phyloP scores from a whole-genome alignment of 768 basidiomycete species.

The Mycena haematopus region DNA sequence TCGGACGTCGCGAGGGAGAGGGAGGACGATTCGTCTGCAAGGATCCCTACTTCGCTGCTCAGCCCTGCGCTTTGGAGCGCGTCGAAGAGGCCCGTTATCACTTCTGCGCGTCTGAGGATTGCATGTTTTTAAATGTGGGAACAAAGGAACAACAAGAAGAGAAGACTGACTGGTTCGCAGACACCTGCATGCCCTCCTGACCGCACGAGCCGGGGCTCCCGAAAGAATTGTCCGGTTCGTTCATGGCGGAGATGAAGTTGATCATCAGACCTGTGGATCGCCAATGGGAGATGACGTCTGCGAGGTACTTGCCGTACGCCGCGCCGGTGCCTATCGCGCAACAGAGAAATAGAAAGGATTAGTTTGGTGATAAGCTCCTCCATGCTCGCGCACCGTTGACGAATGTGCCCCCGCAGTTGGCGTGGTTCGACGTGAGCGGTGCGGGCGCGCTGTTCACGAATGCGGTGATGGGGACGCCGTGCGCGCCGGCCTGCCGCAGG shows the following conservation, averaged over 20 bases:
- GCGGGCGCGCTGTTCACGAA: constrained; percentile 53
- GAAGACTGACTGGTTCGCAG: constrained; percentile 38
- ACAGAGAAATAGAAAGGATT: too few relatives aligned
- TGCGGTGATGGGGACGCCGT: constrained; percentile 46
- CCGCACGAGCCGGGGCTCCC: constrained; percentile 45
- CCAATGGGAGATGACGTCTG: constrained; percentile 50
- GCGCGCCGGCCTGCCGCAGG: constrained; percentile 44
- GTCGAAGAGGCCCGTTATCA: constrained; percentile 45
- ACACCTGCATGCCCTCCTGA: constrained; percentile 55
- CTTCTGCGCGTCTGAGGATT: constrained; percentile 43
- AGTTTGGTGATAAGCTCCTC: too few relatives aligned
- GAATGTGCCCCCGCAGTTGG: constrained; percentile 46
- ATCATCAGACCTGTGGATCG: constrained; percentile 44
- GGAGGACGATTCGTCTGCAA: constrained; percentile 50
- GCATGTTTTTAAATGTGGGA: too few relatives aligned
- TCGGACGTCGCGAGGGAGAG: constrained; percentile 39
- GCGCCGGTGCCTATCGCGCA: constrained; percentile 37
- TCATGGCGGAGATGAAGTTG: constrained; percentile 51
- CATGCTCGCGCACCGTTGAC: constrained; percentile 35
- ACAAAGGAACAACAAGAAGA: too few relatives aligned
- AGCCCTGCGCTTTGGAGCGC: constrained; percentile 40
- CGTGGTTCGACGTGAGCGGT: constrained; percentile 39
- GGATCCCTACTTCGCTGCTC: constrained; percentile 41
- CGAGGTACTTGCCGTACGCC: constrained; percentile 49
- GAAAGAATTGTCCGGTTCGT: constrained; percentile 49